Evolutionary conservation across 208 protist species (phyloP).

Genomic region (Acanthamoeba culbertsoni): DNA sequence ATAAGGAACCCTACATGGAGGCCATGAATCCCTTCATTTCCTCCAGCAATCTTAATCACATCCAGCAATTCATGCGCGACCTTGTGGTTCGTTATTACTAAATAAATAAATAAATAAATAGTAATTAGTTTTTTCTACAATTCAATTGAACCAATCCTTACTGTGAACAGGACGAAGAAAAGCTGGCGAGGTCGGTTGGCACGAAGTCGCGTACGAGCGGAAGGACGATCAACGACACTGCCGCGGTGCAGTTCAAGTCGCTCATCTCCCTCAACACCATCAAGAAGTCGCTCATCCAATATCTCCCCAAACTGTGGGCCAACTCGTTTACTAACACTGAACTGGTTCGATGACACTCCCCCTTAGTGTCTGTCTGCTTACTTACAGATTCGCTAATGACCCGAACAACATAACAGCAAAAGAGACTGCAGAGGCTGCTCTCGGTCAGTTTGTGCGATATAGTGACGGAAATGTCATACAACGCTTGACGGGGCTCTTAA

Average conservation of each 20-base stretch:
- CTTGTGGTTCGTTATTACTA: background rate
- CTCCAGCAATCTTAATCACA: background rate
- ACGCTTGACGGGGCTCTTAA: no score
- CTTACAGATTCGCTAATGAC: background rate
- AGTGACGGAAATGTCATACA: background rate
- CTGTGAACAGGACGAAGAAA: slow-evolving; percentile 30
- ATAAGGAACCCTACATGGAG: slow-evolving; percentile 17
- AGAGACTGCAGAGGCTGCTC: background rate
- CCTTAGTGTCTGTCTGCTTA: background rate
- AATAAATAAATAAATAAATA: background rate
- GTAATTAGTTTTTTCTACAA: background rate
- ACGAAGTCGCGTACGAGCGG: background rate
- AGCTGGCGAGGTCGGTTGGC: background rate
- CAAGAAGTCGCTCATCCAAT: background rate
- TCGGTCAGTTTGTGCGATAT: background rate
- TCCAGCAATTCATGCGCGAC: background rate
- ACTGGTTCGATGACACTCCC: background rate
- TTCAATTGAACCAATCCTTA: background rate
- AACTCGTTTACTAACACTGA: background rate
- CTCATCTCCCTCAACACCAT: slow-evolving; percentile 28
- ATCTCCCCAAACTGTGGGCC: background rate
- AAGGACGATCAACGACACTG: background rate
- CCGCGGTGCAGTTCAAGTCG: slow-evolving; percentile 8
- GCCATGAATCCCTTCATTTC: background rate
- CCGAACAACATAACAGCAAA: background rate